phyloP scores from a whole-genome alignment of 371 early-diverging fungal species.

The Gilbertella persicaria region DNA sequence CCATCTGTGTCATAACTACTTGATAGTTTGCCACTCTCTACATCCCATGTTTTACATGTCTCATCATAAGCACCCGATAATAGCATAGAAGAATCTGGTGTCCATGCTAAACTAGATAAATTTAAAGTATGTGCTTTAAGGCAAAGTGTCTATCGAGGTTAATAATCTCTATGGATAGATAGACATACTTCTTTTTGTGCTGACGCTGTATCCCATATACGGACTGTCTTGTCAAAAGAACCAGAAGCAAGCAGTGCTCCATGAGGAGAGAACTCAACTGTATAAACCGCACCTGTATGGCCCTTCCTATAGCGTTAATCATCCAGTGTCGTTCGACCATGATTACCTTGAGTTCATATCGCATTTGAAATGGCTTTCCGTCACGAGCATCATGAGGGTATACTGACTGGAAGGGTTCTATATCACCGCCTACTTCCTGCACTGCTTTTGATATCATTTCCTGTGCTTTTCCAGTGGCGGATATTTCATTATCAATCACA shows the following conservation, averaged over 20 bases:
- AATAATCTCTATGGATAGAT: background rate
- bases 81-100: constrained; percentile 69
- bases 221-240: constrained; percentile 88
- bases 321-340: background rate
- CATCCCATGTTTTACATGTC: constrained; percentile 85
- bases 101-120: constrained; percentile 84
- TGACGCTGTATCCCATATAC: constrained; percentile 83
- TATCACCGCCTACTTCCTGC: constrained; percentile 47
- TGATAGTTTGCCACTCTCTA: constrained; percentile 65
- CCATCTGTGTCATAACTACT: constrained; percentile 77
- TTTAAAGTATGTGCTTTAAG: constrained; percentile 80
- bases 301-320: constrained; percentile 49
- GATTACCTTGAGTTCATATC: constrained; percentile 51
- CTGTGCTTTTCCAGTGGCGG: constrained; percentile 37
- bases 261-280: constrained; percentile 81
- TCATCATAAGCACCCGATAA: constrained; percentile 83
- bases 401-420: constrained; percentile 37
- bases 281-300: constrained; percentile 86
- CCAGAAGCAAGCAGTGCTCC: constrained; percentile 84
- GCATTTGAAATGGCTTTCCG: constrained; percentile 52
- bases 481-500: constrained; percentile 40
- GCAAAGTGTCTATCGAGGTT: constrained; percentile 33
- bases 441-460: constrained; percentile 53
- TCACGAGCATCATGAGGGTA: constrained; percentile 43
- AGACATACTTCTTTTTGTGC: constrained; percentile 68